These are phyloP conservation scores for Emydomyces testavorans DNA, from an alignment of 2,329 filamentous ascomycete species.

Conservation along the genomic window DNA sequence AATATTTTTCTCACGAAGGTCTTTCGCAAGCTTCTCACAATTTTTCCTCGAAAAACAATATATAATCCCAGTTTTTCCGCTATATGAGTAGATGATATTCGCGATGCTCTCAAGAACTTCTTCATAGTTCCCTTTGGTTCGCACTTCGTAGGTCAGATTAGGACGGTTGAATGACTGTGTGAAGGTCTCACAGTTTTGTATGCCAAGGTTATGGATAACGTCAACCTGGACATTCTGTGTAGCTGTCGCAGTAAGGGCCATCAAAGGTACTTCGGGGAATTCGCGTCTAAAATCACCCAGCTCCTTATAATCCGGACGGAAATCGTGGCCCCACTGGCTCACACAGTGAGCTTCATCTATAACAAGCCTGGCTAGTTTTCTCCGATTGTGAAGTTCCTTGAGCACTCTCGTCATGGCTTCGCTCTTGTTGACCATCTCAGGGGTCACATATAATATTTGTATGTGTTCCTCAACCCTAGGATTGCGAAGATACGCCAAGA, in stretches of 20 bases:
- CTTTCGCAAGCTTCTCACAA: constrained; percentile 66
- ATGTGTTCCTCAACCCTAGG: constrained; percentile 61
- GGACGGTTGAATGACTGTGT: constrained; percentile 94
- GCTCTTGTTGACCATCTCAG: constrained; percentile 90
- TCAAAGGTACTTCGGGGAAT: constrained; percentile 72
- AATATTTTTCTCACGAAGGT: constrained; percentile 53
- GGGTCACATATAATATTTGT: constrained; percentile 86
- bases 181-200: constrained; percentile 65
- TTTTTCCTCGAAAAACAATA: constrained; percentile 80
- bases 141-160: constrained; percentile 82
- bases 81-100: constrained; percentile 57
- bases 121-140: constrained; percentile 53
- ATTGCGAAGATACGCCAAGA: constrained; percentile 54
- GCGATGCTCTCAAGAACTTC: constrained; percentile 44
- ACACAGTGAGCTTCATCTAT: constrained; percentile 99
- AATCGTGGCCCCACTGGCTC: constrained; percentile 98
- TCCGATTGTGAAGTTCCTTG: constrained; percentile 53
- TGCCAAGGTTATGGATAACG: constrained; percentile 81
- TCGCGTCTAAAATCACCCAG: constrained; percentile 61
- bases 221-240: constrained; percentile 87
- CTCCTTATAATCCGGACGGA: constrained; percentile 87
- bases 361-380: constrained; percentile 75
- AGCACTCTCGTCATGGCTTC: constrained; percentile 55
- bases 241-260: constrained; percentile 90
- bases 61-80: constrained; percentile 70